A percentile compares a stretch with the other conserved stretches of the same genome.
phyloP scores from a whole-genome alignment of 495 filamentous ascomycete genomes.

The Aspergillus coremiiformis region DNA sequence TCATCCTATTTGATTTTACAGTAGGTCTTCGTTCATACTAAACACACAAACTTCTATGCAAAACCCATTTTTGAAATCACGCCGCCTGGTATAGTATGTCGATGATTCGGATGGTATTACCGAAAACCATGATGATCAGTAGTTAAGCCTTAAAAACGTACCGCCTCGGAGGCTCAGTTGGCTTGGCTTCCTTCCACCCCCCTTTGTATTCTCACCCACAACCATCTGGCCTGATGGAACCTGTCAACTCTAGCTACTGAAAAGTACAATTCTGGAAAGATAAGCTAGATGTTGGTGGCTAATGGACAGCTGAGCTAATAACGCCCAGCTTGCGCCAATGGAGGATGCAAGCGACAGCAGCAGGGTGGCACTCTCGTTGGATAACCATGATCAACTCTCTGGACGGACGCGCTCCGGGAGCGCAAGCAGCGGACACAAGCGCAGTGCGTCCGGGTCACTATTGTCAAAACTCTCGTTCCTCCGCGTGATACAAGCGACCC shows the following conservation, averaged over 20 bases:
- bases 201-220: too few relatives aligned
- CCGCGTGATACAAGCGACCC: slow-evolving; percentile 41
- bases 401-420: slow-evolving; percentile 34
- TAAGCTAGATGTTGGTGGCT: slow-evolving; percentile 18
- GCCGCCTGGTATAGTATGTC: too few relatives aligned
- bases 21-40: too few relatives aligned
- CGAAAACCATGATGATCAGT: neutral
- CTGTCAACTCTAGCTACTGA: neutral
- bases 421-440: slow-evolving; percentile 48
- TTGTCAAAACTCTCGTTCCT: slow-evolving; percentile 47
- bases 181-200: neutral
- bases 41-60: too few relatives aligned
- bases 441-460: slow-evolving; percentile 59
- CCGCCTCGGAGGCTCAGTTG: neutral
- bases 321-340: slow-evolving; percentile 29
- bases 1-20: too few relatives aligned
- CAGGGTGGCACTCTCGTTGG: slow-evolving; percentile 22
- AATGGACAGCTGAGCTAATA: slow-evolving; percentile 7
- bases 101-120: neutral
- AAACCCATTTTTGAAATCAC: too few relatives aligned
- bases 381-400: slow-evolving; percentile 19
- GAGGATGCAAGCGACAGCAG: slow-evolving; percentile 28
- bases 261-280: neutral
- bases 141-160: neutral
- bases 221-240: neutral